Percentiles rank a stretch among this genome's conserved stretches.
phyloP scores from a whole-genome alignment of 768 basidiomycete species.

The Trichaptum fuscoviolaceum region DNA sequence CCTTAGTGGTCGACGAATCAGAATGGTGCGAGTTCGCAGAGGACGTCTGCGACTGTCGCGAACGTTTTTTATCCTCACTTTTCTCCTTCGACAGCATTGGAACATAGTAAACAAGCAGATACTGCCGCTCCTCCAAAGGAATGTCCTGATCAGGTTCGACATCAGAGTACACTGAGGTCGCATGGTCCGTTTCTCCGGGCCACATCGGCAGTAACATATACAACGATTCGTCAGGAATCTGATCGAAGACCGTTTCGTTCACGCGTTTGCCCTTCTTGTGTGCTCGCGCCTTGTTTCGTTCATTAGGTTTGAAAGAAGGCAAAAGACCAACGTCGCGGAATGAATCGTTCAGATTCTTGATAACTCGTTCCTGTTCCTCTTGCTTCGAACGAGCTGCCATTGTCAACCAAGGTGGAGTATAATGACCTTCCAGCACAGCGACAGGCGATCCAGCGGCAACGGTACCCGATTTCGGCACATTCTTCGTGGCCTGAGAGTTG shows the following conservation, averaged over 20 bases:
- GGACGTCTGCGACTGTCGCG: conserved; percentile 21
- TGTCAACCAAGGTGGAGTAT: conserved; percentile 56
- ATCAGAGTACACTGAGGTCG: conserved; percentile 14
- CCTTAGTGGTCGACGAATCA: conserved; percentile 25
- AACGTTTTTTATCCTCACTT: conserved; percentile 37
- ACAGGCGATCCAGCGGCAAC: conserved; percentile 12
- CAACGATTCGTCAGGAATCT: conserved; percentile 61
- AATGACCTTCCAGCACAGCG: conserved; percentile 23
- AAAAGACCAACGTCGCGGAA: conserved; percentile 79
- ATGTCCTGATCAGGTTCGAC: conserved; percentile 23
- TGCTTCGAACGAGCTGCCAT: conserved; percentile 58
- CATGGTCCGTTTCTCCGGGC: conserved; percentile 65
- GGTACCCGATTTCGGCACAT: neutral
- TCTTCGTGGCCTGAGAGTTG: neutral
- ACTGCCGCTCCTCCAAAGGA: conserved; percentile 52
- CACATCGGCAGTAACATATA: conserved; percentile 87
- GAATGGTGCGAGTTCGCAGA: conserved; percentile 11
- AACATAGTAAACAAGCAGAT: conserved; percentile 79
- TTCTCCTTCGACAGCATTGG: conserved; percentile 28
- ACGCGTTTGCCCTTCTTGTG: conserved; percentile 23
- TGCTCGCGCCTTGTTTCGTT: conserved; percentile 20
- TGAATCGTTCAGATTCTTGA: conserved; percentile 64
- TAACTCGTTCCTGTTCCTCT: conserved; percentile 63
- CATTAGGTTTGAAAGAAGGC: conserved; percentile 33
- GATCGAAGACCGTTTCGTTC: conserved; percentile 43